Evolutionary conservation across 2,329 filamentous ascomycete genomes (phyloP), one percentile per base, ranked within the genome.

Genomic region (Venturia pyrina): DNA sequence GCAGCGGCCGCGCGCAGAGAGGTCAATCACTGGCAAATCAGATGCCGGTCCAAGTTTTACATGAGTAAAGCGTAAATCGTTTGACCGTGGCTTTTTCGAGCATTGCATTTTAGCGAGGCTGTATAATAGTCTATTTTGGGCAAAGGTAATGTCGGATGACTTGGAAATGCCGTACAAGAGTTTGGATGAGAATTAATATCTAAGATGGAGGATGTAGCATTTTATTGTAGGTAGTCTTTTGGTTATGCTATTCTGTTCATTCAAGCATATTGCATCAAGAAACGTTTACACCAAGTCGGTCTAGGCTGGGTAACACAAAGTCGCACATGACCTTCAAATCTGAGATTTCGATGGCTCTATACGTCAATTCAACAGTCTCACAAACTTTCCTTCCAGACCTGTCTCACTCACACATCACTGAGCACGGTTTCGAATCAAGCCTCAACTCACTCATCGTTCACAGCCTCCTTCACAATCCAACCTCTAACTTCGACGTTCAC

Each of bases 1-100:
- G 32, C 64, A 61, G 48, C 61, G 65, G 21, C 65, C 44, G 44
- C 24, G 19, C 4, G 21, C 64, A 19, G 41, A 66, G 44, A 40
- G 63, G 28, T 2, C 37, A 34, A 43, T 65, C 50, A 65, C 63
- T 24, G 62, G 53, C 6, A 37, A 59, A 11, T 59, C 53, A 37
- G 53, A 59, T 37, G 32, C 8, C 8, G 53, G 53, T 3, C 53
- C 53, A 11, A 37, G 53, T 37, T 59, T 59, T 13, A 59, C 53
- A 37, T 59, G 53, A 59, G 32, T 11, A 53, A 28, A 24, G 11
- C 48, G 48, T 10, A 15, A 24, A 53, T 17, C 48, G 11, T 13
- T 28, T 28, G 21, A 10, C 48, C 21, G 48, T 28, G 48, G 21
- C 46, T 50, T 50, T 15, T 8, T 53, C 48, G 21, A 10, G 48